Evolutionary conservation across 169 alveolate species (phyloP), one percentile per base, ranked within the genome.

Genomic region (Cryptosporidium sp.): DNA sequence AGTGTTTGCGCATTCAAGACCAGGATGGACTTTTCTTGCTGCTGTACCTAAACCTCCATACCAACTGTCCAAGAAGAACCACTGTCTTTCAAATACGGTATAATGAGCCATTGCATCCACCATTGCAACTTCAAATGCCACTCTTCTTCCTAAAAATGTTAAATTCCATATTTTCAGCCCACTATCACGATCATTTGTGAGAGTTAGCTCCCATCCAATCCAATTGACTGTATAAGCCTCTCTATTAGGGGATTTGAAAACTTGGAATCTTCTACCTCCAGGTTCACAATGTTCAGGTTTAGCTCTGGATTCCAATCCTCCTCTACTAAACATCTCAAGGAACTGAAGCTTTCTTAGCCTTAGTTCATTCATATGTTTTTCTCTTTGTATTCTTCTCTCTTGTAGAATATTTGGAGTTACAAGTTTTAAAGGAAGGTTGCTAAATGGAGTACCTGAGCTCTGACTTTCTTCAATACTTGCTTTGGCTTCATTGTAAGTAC

Each of bases 31-130:
- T 3, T 80, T 84, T 10, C 95, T 71, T 7, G 94, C 93, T 10
- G 95, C 95, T 7, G 94, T 72, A 10, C 95, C 95, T 65, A 92
- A 71, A 4, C 95, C 95, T 26, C 95, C 95, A 48, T 91, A 92
- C 95, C 95, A 92, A 33, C 92, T 75, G 42, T 92, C 95, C 70
- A 92, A 51, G 72, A 92, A 92, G 68, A 70, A 92, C 94, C 94
- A 92, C 60, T 91, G 85, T 61, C 93, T 73, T 69, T 92, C 95
- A 33, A 92, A 86, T 10, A 92, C 94, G 29, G 93, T 91, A 61
- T 92, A 92, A 52, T 92, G 95, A 26, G 95, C 95, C 75, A 92
- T 70, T 35, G 95, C 95, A 58, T 92, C 95, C 70, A 71, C 80
- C 92, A 92, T 69, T 21, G 93, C 93, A 52, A 91, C 31, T 65